Conservation (phyloP, 2,329 filamentous ascomycete species). For the Xylaria sp. region DNA sequence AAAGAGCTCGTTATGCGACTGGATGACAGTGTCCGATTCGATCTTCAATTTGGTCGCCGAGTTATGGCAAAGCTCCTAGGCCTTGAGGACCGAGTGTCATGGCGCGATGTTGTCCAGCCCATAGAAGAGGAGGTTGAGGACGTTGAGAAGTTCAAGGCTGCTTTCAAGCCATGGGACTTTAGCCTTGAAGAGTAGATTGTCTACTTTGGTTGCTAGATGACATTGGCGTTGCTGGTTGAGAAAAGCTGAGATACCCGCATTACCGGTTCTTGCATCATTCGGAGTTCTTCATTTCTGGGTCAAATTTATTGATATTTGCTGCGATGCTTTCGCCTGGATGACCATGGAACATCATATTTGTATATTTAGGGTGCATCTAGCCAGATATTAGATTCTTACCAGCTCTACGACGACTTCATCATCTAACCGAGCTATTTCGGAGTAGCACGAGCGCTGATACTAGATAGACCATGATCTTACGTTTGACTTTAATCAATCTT, state of each 20-base stretch:
- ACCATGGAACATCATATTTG: not conserved
- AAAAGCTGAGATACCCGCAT: conserved; percentile 47
- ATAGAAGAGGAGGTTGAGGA: conserved; percentile 82
- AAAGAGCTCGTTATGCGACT: conserved; percentile 81
- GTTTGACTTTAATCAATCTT: not conserved
- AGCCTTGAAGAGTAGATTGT: conserved; percentile 56
- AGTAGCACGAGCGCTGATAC: not conserved
- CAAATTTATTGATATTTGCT: not conserved
- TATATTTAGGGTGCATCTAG: conserved; percentile 19
- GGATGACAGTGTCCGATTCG: conserved; percentile 78
- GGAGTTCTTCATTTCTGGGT: conserved; percentile 25
- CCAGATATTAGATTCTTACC: not conserved
- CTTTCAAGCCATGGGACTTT: conserved; percentile 90
- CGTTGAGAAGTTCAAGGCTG: conserved; percentile 79
- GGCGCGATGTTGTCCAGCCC: conserved; percentile 85
- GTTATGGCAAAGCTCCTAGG: conserved; percentile 89
- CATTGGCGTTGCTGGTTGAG: conserved; percentile 35
- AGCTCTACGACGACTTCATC: not conserved
- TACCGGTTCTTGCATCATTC: conserved; percentile 36
- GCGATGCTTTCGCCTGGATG: conserved; percentile 3
- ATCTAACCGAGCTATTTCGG: not conserved
- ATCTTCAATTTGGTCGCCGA: conserved; percentile 87
- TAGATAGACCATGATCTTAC: not conserved
- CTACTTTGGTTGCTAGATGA: conserved; percentile 26
- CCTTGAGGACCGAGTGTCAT: conserved; percentile 81